These are phyloP conservation scores for Symbiodinium pilosum DNA, from an alignment of 73 alveolate genomes.

Conservation along the genomic window DNA sequence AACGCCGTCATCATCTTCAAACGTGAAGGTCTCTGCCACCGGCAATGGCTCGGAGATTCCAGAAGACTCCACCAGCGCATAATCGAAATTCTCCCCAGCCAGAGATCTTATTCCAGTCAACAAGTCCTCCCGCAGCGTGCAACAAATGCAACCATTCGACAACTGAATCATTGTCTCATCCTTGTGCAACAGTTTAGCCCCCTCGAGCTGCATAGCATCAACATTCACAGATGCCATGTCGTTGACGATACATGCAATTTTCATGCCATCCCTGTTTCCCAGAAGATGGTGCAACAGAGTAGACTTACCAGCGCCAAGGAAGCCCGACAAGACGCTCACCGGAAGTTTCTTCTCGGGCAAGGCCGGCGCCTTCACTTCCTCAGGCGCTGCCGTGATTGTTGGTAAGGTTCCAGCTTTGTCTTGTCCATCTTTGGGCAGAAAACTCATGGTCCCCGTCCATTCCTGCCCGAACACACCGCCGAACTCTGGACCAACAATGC, in stretches of 20 bases:
- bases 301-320: conserved; percentile 97
- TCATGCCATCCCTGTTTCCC: conserved; percentile 87
- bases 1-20: conserved; percentile 38
- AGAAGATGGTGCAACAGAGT: conserved; percentile 96
- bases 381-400: background rate
- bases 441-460: conserved; percentile 10
- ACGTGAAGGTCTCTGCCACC: conserved; percentile 95
- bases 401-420: background rate
- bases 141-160: conserved; percentile 97
- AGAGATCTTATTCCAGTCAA: conserved; percentile 88
- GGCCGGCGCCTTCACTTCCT: background rate
- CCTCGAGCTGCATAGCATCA: conserved; percentile 80
- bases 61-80: conserved; percentile 96
- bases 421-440: background rate
- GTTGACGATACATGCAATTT: conserved; percentile 96
- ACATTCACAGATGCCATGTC: conserved; percentile 97
- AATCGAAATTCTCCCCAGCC: conserved; percentile 95
- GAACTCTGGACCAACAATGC: background rate
- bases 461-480: conserved; percentile 64
- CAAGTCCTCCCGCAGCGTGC: conserved; percentile 97
- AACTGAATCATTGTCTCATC: conserved; percentile 95
- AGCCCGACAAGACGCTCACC: conserved; percentile 96
- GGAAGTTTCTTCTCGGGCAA: conserved; percentile 71
- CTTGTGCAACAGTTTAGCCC: background rate
- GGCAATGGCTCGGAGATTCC: conserved; percentile 97